phyloP scores from a whole-genome alignment of 2,329 filamentous ascomycete species.

The Neocatenulostroma microsporum region DNA sequence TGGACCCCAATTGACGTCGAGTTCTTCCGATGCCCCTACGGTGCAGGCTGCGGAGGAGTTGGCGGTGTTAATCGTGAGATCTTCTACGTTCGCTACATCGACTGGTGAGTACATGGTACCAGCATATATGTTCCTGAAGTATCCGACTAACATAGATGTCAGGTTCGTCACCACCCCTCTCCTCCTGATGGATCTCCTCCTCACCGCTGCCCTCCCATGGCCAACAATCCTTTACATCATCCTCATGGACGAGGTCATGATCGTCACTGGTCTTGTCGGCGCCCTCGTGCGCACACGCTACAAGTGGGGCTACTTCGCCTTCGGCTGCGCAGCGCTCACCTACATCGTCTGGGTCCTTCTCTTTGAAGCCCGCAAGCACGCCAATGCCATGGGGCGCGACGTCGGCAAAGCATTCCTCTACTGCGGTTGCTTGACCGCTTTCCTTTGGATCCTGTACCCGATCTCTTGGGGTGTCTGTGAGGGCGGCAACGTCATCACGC shows the following conservation, averaged over 20 bases:
- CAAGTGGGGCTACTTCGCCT: conserved; percentile 61
- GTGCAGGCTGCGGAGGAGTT: conserved; percentile 38
- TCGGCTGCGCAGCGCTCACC: conserved; percentile 43
- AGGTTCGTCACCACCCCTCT: conserved; percentile 58
- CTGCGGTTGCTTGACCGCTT: conserved; percentile 51
- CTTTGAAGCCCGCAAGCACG: conserved; percentile 50
- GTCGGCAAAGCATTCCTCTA: conserved; percentile 48
- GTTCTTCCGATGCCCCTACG: conserved; percentile 46
- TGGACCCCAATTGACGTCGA: conserved; percentile 57
- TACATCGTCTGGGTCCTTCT: conserved; percentile 55
- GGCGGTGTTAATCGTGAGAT: conserved; percentile 51
- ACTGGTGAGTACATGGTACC: conserved; percentile 12
- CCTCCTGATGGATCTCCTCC: conserved; percentile 53
- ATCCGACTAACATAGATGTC: neutral
- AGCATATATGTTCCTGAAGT: neutral
- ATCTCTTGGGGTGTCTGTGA: conserved; percentile 56
- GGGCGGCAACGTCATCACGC: conserved; percentile 57
- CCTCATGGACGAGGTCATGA: conserved; percentile 58
- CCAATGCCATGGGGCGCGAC: conserved; percentile 46
- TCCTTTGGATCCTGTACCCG: conserved; percentile 59
- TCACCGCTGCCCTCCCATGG: conserved; percentile 58
- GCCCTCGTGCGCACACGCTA: conserved; percentile 55
- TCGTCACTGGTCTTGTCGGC: conserved; percentile 59
- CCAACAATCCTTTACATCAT: conserved; percentile 56
- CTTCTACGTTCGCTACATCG: conserved; percentile 59